Base-by-base conservation (phyloP, 163 green algal genomes). In the Scenedesmus sp. region DNA sequence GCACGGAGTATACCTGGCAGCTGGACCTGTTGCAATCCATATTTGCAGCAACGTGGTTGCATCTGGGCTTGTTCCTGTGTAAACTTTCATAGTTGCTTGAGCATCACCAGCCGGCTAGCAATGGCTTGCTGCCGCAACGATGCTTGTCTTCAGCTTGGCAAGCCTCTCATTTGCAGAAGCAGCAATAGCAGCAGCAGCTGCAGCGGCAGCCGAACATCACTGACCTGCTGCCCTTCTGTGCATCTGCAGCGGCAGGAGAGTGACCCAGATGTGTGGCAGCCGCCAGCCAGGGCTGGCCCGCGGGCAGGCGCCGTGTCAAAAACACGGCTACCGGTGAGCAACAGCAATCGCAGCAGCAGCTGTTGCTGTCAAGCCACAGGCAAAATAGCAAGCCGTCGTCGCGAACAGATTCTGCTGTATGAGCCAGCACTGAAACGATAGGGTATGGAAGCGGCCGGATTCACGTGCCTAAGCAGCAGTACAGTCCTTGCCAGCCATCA, bases 231-330 rank as follows among this genome's bases (percentile, higher is more conserved):
- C 18, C 1, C 2, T 52, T 79, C 46, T 6, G 12, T 79, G 70
- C 23, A 52, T 23, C 70, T 79, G 70, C 70, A 79, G 70, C 46
- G 70, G 82, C 88, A 88, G 34, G 92, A 94, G 10, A 74, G 46
- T 46, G 83, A 94, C 64, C 93, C 93, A 59, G 93, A 94, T 66
- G 90, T 94, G 77, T 94, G 93, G 93, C 54, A 79, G 62, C 90
- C 93, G 8, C 93, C 93, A 23, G 90, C 93, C 56, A 84, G 86
- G 20, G 92, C 89, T 70, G 92, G 92, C 3, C 89, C 92, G 8
- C 66, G 64, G 3, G 81, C 84, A 16, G 62, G 88, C 59, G 34
- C 34, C 34, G 60, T n/a, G 67, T 54, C 18, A 54, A 84, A 55
- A n/a, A 56, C 56, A 55, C 70, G 64, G 57, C 46, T 62, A 66